Base-by-base conservation (phyloP, 352 stramenopile species). In the Pythium sp. region DNA sequence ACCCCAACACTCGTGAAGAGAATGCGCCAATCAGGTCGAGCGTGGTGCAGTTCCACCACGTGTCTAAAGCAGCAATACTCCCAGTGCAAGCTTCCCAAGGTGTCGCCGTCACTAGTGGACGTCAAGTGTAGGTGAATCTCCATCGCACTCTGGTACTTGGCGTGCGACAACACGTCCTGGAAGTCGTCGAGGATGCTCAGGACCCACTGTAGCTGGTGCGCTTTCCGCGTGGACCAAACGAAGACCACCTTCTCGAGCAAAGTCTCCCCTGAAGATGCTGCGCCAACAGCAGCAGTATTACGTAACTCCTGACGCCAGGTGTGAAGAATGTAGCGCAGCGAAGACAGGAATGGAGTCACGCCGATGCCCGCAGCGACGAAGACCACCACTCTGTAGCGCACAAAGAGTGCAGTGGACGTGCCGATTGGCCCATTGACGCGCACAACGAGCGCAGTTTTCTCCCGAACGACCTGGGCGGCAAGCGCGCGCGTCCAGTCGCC, bases 401-500 rank as follows among this genome's bases (percentile, higher is more conserved):
- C 4, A 41, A 71, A 78, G 43, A 74, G 46, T 22, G 56, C 11
- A 0, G 72, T 76, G 4, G 76, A 69, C 0, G 78, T 73, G 2
- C 72, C 75, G 43, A 83, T 74, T 6, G 80, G 76, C 5, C 80
- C 80, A 64, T 80, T 71, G 41, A 80, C 4, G 12, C 67, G 55
- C 7, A 74, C 46, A 0, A n/a, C 18, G 20, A 70, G 36, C 22
- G 75, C 34, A n/a, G 28, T 49, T 18, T 28, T 41, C 12, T 34
- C n/a, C 9, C 4, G 20, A 24, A n/a, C 24, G 30, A 62, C 46
- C 43, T 46, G 47, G 18, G 12, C 5, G 4, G 55, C 58, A 47
- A 85, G 64, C 18, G 69, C 60, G 0, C 8, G 15, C 28, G 81
- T 90, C 81, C 79, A 90, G 67, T 86, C 76, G 1, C 80, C 80